A percentile compares a stretch with the other conserved stretches of the same genome.
These are phyloP conservation scores for Euphorbia pulcherrima DNA, from an alignment of 345 rosid genomes.

Conservation along the genomic window DNA sequence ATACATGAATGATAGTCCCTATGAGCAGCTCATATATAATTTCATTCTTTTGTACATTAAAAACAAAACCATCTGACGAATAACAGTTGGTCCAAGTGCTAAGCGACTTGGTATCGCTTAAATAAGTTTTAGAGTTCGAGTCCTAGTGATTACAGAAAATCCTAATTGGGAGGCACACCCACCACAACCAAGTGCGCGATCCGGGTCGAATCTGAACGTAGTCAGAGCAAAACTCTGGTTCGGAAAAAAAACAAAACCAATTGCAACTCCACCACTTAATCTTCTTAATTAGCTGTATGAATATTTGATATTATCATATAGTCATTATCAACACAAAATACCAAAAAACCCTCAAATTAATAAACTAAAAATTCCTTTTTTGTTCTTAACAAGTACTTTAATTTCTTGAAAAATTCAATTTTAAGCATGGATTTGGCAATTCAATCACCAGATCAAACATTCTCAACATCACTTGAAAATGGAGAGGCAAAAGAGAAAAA, in stretches of 20 bases:
- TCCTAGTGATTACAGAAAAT: too few species aligned
- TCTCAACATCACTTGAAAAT: conserved; percentile 6
- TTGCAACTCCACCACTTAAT: not conserved
- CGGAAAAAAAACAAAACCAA: not conserved
- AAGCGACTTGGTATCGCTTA: too few species aligned
- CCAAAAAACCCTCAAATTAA: not conserved
- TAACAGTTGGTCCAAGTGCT: too few species aligned
- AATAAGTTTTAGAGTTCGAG: too few species aligned
- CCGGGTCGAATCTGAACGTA: too few species aligned
- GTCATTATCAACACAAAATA: not conserved
- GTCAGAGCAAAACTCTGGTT: too few species aligned
- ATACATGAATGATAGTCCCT: not conserved
- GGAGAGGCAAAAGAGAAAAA: not conserved
- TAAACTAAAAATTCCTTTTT: not conserved
- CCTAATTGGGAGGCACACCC: too few species aligned
- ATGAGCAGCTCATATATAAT: not conserved
- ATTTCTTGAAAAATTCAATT: not conserved
- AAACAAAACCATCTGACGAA: not conserved
- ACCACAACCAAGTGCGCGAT: too few species aligned
- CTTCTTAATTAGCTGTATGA: not conserved
- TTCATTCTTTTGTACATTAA: not conserved
- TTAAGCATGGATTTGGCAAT: not conserved
- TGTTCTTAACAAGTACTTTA: not conserved
- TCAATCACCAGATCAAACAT: not conserved
- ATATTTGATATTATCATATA: not conserved